Base-by-base conservation (phyloP, 495 filamentous ascomycete genomes). In the Tetracladium marchalianum region DNA sequence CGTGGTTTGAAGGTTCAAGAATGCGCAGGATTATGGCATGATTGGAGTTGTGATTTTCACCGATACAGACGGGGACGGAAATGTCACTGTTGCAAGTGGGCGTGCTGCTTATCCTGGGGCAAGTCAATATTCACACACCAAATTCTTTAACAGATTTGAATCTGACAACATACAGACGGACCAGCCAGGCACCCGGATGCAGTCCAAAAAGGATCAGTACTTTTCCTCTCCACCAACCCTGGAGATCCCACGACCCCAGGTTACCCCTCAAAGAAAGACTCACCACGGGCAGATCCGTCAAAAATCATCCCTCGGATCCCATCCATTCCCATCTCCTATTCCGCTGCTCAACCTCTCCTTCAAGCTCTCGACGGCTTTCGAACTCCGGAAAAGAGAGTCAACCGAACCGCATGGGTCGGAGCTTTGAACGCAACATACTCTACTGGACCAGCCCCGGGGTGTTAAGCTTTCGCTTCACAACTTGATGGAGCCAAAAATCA, bases 1-100 rank as follows among this genome's bases (percentile, higher is more conserved):
- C 75, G 90, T 34, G 90, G 88, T 0, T 65, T 95, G 49, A 97
- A 95, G 62, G 80, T 95, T n/a, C 40, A 92, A 90, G 68, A 75
- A 85, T 19, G 90, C 90, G 11, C 82, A 92, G 56, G 87, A 95
- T 52, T 71, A 89, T 31, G 90, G 90, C 16, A 89, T 90, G 79
- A 66, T 93, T 13, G 89, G 90, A 5, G 77, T 80, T 12, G 63
- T 96, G 36, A 73, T 95, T 7, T 97, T 88, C 62, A 80, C 68
- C 38, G 92, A 97, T 59, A 90, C 90, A 0, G 85, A 87, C 37
- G 82, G 88, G 51, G 90, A 97, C 62, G 85, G 86, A 1, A 71
- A 85, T 2, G 71, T 84, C 13, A 89, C 83, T 1, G 83, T 87
- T 50, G 75, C 79, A 48, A 84, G 90, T 52, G 90, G 90, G 0